Base-by-base conservation (phyloP, 768 basidiomycete genomes). In the Boletus vermiculosoides region DNA sequence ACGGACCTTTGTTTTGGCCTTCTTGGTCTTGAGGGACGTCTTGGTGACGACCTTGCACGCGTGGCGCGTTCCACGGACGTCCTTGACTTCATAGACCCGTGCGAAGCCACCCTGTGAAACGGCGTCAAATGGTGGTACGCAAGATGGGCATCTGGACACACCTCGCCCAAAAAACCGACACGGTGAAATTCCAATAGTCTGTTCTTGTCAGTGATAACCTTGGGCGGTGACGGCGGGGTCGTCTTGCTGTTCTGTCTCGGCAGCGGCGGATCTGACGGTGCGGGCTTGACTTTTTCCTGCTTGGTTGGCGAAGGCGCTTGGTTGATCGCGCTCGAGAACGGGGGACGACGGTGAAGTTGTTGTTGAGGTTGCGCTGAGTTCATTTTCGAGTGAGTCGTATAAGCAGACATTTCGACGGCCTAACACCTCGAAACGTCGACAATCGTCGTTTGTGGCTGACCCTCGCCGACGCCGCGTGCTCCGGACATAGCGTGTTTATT, bases 1-100 rank as follows among this genome's bases (percentile, higher is more conserved):
- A 50, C 79, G 51, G 48, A 93, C 95, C 83, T 98, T 98, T 18
- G 94, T 95, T 74, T 96, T 96, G 23, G 93, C 94, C 73, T 98
- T 98, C 77, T 93, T 96, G 18, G 93, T 93, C 76, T 91, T 90
- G 63, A 99, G 81, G 31, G 91, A 92, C 25, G 81, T 78, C 76
- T 95, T 94, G n/a, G 90, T 90, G 61, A 99, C 88, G 45, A 97
- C 94, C 76, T 99, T 98, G 74, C 95, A 90, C 12, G 95, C 95
- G 50, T 86, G 78, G 37, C 86, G 78, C 23, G 75, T 72, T 16
- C 87, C 88, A 46, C 79, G 75, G 11, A 70, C 63, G 64, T 94
- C 92, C 68, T 86, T 84, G n/a, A 94, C 90, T 76, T 97, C 92
- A 66, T 96, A 99, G 4, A 99, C 96, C 39, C 95, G 83, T 1